Evolutionary conservation across 1,284 basidiomycete species (phyloP).

Genomic region (Mycena sp.): DNA sequence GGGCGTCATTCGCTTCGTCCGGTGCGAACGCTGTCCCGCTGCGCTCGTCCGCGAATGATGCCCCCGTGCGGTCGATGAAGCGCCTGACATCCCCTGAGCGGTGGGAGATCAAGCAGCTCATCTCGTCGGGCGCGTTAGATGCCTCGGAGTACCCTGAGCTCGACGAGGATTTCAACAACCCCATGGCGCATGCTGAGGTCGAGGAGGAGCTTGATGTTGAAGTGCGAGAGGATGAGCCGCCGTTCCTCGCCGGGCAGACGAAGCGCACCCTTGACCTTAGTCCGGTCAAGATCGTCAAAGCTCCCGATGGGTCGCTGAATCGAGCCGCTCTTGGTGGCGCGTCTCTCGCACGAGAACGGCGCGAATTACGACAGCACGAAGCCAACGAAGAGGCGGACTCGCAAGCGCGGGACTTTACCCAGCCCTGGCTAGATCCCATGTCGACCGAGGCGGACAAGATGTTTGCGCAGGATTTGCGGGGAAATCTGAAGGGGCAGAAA

Average conservation of each 20-base stretch:
- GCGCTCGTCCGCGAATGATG: conserved; percentile 50
- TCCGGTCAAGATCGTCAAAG: conserved; percentile 97
- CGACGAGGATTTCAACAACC: conserved; percentile 88
- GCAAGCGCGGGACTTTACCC: conserved; percentile 91
- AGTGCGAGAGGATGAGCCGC: conserved; percentile 95
- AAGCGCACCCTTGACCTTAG: conserved; percentile 95
- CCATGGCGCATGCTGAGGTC: conserved; percentile 83
- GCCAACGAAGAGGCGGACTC: conserved; percentile 95
- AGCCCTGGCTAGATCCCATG: conserved; percentile 99
- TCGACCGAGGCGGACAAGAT: conserved; percentile 86
- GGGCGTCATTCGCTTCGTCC: conserved; percentile 66
- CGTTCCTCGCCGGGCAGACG: conserved; percentile 96
- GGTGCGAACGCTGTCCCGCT: conserved; percentile 79
- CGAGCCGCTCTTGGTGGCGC: conserved; percentile 95
- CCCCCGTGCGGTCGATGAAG: conserved; percentile 80
- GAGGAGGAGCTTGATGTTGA: conserved; percentile 98
- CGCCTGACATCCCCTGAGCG: conserved; percentile 96
- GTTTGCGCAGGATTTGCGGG: conserved; percentile 94
- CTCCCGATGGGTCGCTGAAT: conserved; percentile 94
- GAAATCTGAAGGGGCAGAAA: conserved; percentile 84
- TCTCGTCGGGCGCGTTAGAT: conserved; percentile 92
- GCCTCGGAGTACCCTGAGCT: conserved; percentile 97
- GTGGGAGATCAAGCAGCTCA: conserved; percentile 99
- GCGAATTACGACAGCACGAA: conserved; percentile 95
- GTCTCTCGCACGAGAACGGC: conserved; percentile 92